Evolutionary conservation across 306 rosid species (phyloP).

Genomic region (Lupinus albus): DNA sequence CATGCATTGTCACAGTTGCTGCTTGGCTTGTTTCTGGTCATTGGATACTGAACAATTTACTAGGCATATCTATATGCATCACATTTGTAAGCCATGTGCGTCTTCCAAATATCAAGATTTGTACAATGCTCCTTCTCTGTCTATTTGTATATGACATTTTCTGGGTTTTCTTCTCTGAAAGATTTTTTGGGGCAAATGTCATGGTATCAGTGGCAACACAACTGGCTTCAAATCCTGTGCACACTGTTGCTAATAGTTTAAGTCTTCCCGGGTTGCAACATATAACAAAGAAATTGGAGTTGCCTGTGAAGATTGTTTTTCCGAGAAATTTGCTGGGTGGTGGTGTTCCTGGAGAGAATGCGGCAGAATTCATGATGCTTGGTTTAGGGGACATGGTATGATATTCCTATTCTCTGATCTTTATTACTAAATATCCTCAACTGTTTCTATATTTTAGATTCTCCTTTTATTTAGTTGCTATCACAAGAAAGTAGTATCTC

Average conservation of each 20-base stretch:
- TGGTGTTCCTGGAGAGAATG: constrained; percentile 70
- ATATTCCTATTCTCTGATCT: constrained; percentile 30
- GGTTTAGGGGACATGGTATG: constrained; percentile 98
- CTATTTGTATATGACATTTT: constrained; percentile 89
- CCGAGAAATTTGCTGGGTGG: constrained; percentile 90
- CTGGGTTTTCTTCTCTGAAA: constrained; percentile 98
- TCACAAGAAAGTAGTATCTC: constrained; percentile 32
- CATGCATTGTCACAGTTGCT: constrained; percentile 62
- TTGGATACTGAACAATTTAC: constrained; percentile 86
- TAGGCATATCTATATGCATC: constrained; percentile 92
- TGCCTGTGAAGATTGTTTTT: constrained; percentile 96
- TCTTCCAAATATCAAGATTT: constrained; percentile 88
- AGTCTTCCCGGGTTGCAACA: constrained; percentile 93
- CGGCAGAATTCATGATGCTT: constrained; percentile 95
- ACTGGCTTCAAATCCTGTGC: constrained; percentile 93
- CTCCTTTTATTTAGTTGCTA: constrained; percentile 18
- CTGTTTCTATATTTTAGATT: constrained; percentile 16
- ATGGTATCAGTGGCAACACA: constrained; percentile 98
- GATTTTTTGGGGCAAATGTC: constrained; percentile 94
- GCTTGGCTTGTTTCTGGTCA: constrained; percentile 98
- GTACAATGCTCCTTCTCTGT: constrained; percentile 94
- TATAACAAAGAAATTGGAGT: constrained; percentile 92
- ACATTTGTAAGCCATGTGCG: constrained; percentile 99
- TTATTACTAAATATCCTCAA: not conserved
- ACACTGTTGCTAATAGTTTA: constrained; percentile 91